Evolutionary conservation across 495 filamentous ascomycete genomes (phyloP).

Genomic region (Tuber microsphaerosporum): DNA sequence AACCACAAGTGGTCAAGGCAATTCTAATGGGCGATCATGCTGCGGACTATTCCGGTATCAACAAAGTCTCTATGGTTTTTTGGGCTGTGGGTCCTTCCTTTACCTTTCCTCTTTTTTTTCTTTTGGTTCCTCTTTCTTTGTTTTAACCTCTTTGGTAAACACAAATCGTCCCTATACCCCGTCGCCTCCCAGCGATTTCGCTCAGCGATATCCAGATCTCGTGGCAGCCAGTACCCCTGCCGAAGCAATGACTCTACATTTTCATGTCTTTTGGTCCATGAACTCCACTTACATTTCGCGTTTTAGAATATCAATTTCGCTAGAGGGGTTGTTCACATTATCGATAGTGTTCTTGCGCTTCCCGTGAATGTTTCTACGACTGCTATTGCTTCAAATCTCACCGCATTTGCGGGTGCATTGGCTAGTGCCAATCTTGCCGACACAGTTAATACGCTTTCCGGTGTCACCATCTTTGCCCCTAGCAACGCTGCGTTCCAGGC

Average conservation of each 20-base stretch:
- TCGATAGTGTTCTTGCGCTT: slow-evolving; percentile 50
- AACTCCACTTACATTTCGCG: slow-evolving; percentile 4
- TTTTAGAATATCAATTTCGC: slow-evolving; percentile 54
- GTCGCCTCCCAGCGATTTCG: neutral
- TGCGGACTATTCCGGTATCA: slow-evolving; percentile 45
- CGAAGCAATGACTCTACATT: slow-evolving; percentile 37
- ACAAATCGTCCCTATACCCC: neutral
- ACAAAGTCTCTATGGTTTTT: slow-evolving; percentile 42
- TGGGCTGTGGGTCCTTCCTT: slow-evolving; percentile 35
- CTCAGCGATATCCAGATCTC: neutral
- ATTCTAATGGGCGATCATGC: slow-evolving; percentile 41
- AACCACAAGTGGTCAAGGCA: slow-evolving; percentile 45
- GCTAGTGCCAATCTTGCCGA: slow-evolving; percentile 45
- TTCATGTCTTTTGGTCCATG: neutral
- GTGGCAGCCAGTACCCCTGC: neutral
- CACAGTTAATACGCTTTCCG: slow-evolving; percentile 43
- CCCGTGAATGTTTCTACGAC: slow-evolving; percentile 51
- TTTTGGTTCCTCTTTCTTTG: neutral
- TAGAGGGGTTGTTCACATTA: slow-evolving; percentile 59
- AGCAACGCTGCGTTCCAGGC: slow-evolving; percentile 56
- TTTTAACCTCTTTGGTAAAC: neutral
- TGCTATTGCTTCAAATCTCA: slow-evolving; percentile 50
- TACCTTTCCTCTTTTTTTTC: no score
- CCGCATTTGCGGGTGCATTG: slow-evolving; percentile 54
- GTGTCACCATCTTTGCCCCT: slow-evolving; percentile 60